phyloP scores from a whole-genome alignment of 495 filamentous ascomycete species.

The Penicillium longicatenatum region DNA sequence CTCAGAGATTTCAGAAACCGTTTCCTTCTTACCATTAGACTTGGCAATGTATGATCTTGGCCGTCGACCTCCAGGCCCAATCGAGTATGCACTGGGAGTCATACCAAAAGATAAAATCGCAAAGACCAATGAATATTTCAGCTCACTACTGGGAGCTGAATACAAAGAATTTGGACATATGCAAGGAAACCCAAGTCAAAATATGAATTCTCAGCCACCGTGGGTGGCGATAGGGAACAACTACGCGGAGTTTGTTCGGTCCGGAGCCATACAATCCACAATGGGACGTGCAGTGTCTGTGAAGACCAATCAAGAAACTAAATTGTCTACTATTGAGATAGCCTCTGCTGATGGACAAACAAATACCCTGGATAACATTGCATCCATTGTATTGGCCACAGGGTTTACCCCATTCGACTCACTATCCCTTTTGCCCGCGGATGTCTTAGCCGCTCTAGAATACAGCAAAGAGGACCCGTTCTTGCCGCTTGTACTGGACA shows the following conservation, averaged over 20 bases:
- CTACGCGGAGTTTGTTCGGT: conserved; percentile 72
- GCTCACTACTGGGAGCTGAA: conserved; percentile 59
- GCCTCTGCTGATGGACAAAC: conserved; percentile 27
- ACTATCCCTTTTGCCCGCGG: conserved; percentile 58
- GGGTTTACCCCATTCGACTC: conserved; percentile 68
- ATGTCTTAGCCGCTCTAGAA: conserved; percentile 57
- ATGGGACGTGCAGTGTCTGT: conserved; percentile 38
- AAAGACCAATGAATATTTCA: conserved; percentile 54
- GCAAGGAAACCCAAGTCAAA: conserved; percentile 14
- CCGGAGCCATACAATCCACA: conserved; percentile 54
- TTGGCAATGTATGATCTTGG: conserved; percentile 70
- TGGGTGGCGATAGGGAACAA: conserved; percentile 69
- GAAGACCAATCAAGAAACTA: conserved; percentile 19
- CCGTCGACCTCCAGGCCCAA: conserved; percentile 55
- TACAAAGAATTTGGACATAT: conserved; percentile 46
- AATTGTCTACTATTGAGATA: conserved; percentile 35
- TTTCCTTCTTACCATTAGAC: conserved; percentile 75
- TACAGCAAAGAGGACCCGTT: conserved; percentile 55
- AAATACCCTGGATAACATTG: conserved; percentile 53
- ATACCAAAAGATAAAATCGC: conserved; percentile 55
- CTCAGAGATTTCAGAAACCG: conserved; percentile 27
- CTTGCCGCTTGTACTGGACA: conserved; percentile 69
- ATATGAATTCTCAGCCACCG: conserved; percentile 45
- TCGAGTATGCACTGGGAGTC: conserved; percentile 61
- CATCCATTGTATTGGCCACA: conserved; percentile 71